phyloP scores from a whole-genome alignment of 345 rosid species.

The Ceriops decandra region DNA sequence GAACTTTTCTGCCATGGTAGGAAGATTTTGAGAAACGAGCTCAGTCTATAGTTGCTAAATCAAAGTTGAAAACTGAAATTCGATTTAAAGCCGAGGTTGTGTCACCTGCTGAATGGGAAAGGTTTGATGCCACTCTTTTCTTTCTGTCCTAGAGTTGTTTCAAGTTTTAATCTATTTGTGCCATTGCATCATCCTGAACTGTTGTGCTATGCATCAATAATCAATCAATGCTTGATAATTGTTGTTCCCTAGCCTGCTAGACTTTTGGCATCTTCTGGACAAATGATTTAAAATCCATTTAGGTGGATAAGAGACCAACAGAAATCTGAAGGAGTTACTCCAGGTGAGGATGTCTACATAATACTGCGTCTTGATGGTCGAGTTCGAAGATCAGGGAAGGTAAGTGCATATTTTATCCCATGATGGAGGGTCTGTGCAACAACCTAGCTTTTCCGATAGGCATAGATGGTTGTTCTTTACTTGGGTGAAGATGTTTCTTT shows the following conservation, averaged over 20 bases:
- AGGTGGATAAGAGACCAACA: slow-evolving; percentile 97
- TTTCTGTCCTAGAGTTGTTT: neutral
- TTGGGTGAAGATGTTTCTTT: too few species aligned
- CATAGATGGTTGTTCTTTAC: too few species aligned
- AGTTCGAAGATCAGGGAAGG: slow-evolving; percentile 87
- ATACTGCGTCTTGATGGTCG: slow-evolving; percentile 92
- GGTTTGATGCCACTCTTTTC: slow-evolving; percentile 42
- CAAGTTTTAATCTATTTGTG: neutral
- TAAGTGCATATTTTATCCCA: slow-evolving; percentile 27
- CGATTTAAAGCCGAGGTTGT: slow-evolving; percentile 69
- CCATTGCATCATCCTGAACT: neutral
- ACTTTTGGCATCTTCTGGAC: slow-evolving; percentile 12
- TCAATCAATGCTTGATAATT: neutral
- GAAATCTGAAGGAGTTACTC: slow-evolving; percentile 76
- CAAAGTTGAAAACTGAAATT: slow-evolving; percentile 86
- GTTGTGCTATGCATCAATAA: neutral
- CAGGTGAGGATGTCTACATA: slow-evolving; percentile 85
- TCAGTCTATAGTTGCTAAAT: slow-evolving; percentile 71
- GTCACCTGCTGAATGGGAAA: slow-evolving; percentile 88
- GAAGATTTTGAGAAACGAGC: slow-evolving; percentile 86
- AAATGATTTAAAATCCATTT: slow-evolving; percentile 17
- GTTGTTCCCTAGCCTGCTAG: slow-evolving; percentile 4
- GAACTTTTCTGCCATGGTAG: slow-evolving; percentile 35
- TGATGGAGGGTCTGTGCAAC: too few species aligned
- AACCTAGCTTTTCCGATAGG: too few species aligned